Conservation (phyloP, 305 asterid species). For the Striga hermonthica region DNA sequence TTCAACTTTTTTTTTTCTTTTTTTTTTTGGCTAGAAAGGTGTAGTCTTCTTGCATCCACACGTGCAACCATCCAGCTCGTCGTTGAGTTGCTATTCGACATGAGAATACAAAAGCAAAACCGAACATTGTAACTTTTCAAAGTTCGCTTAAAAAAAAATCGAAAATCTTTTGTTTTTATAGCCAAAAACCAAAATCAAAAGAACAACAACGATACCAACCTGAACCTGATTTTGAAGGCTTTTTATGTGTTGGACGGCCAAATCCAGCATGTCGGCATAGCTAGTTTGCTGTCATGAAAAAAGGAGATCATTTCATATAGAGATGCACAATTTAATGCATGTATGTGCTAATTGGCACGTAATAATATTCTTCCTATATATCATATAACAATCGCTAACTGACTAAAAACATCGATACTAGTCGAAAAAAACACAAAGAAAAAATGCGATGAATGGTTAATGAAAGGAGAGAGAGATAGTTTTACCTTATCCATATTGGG, state of each 20-base stretch:
- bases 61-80: conserved; percentile 56
- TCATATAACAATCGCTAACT: too few species aligned
- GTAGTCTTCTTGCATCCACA: conserved; percentile 60
- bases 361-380: not conserved
- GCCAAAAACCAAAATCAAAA: not conserved
- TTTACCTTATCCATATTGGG: conserved; percentile 98
- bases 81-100: conserved; percentile 48
- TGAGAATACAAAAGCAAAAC: not conserved
- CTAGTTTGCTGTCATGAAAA: conserved; percentile 74
- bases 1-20: not conserved
- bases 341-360: not conserved
- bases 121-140: not conserved
- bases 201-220: conserved; percentile 41
- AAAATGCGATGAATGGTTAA: too few species aligned
- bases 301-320: not conserved
- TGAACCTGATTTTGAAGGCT: conserved; percentile 67
- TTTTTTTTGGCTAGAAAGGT: conserved; percentile 13
- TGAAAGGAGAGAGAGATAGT: too few species aligned
- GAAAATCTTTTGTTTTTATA: not conserved
- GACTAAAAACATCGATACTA: too few species aligned
- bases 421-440: too few species aligned
- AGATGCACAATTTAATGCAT: not conserved
- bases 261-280: conserved; percentile 89
- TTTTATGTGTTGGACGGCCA: conserved; percentile 84
- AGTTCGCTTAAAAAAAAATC: not conserved